phyloP scores from a whole-genome alignment of 176 grass and related monocot genomes.

The Oryza meyeriana region DNA sequence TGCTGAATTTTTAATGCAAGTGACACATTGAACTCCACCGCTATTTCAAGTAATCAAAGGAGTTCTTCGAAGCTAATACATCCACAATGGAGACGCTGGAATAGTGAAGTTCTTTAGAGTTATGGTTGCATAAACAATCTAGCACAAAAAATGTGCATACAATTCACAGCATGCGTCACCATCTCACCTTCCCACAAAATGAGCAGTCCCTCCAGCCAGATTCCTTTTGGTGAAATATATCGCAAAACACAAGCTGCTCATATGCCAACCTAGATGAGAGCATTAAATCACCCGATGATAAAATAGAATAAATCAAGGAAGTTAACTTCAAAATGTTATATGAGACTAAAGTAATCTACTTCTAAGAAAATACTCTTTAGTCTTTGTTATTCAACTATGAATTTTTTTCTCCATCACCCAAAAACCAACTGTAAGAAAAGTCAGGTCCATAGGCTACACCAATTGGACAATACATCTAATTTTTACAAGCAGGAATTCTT shows the following conservation, averaged over 20 bases:
- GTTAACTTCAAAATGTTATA: not conserved
- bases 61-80: constrained; percentile 91
- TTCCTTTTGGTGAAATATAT: constrained; percentile 98
- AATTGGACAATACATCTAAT: not conserved
- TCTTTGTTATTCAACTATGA: not conserved
- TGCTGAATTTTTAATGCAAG: constrained; percentile 74
- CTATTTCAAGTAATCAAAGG: constrained; percentile 96
- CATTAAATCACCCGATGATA: not conserved
- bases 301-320: not conserved
- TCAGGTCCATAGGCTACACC: not conserved
- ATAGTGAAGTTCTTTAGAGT: constrained; percentile 1
- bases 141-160: not conserved
- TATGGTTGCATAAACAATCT: not conserved
- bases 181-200: constrained; percentile 91
- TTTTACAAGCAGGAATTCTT: not conserved
- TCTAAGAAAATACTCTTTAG: not conserved
- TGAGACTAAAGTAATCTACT: not conserved
- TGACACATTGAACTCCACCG: constrained; percentile 84
- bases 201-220: constrained; percentile 98
- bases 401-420: not conserved
- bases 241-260: constrained; percentile 83
- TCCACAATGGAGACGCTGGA: constrained; percentile 89
- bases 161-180: not conserved
- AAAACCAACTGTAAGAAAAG: not conserved
- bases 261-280: constrained; percentile 66